Percentiles rank a stretch among this genome's conserved stretches.
phyloP scores from a whole-genome alignment of 2,329 filamentous ascomycete species.

The Ceratocystis variospora region DNA sequence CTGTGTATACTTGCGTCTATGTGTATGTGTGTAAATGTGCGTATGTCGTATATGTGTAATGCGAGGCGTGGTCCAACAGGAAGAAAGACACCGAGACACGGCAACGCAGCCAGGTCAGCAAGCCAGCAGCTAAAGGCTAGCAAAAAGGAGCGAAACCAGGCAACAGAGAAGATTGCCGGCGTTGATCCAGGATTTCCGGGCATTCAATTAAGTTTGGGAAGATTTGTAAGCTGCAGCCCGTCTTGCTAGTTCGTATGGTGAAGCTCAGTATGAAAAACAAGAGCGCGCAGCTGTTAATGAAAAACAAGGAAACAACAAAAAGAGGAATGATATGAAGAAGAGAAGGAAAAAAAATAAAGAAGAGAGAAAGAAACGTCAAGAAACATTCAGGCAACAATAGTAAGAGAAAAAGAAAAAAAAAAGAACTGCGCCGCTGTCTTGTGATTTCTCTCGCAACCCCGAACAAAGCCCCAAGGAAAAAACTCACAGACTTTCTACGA shows the following conservation, averaged over 20 bases:
- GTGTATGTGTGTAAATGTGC: neutral
- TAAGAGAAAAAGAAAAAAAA: slow-evolving; percentile 2
- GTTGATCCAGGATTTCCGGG: too few species aligned
- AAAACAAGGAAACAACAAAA: neutral
- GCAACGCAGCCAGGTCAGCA: neutral
- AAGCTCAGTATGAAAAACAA: too few species aligned
- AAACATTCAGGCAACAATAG: neutral
- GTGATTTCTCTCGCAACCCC: neutral
- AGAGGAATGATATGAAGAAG: neutral
- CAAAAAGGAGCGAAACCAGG: too few species aligned
- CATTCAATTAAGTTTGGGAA: neutral
- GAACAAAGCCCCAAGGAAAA: neutral
- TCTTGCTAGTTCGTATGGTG: too few species aligned
- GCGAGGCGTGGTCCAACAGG: neutral
- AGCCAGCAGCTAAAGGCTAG: too few species aligned
- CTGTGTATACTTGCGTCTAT: neutral
- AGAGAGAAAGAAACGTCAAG: slow-evolving; percentile 6
- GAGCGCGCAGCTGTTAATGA: too few species aligned
- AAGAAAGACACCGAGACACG: slow-evolving; percentile 4
- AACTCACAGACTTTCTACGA: neutral
- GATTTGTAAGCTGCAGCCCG: neutral
- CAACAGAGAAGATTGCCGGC: too few species aligned
- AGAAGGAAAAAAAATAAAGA: neutral
- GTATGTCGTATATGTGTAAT: neutral
- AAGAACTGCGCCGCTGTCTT: slow-evolving; percentile 3